phyloP scores from a whole-genome alignment of 2,329 filamentous ascomycete genomes.

The Penicillium polonicum region DNA sequence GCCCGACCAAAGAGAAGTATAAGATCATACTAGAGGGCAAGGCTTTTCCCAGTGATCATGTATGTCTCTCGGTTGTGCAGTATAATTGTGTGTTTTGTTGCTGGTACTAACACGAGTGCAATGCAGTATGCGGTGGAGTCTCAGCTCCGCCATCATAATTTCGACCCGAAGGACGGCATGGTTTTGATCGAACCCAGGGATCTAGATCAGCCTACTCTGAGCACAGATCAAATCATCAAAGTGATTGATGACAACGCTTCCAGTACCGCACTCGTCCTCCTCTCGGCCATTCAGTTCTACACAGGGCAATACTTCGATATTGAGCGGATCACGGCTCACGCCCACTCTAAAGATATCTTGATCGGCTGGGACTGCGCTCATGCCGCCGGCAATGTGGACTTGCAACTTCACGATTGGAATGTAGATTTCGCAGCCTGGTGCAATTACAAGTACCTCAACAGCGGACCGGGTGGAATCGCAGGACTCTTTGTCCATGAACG shows the following conservation, averaged over 20 bases:
- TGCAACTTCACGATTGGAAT: constrained; percentile 80
- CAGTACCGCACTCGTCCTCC: constrained; percentile 70
- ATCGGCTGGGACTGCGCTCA: constrained; percentile 90
- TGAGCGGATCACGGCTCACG: constrained; percentile 71
- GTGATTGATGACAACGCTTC: constrained; percentile 73
- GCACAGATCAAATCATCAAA: constrained; percentile 68
- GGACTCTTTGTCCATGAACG: constrained; percentile 77
- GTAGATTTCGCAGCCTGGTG: constrained; percentile 94
- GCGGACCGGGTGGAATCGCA: constrained; percentile 76
- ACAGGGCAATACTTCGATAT: constrained; percentile 89
- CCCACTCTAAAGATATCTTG: constrained; percentile 66
- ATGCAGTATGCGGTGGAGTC: constrained; percentile 76
- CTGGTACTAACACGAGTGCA: constrained; percentile 10
- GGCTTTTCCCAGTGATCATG: constrained; percentile 84
- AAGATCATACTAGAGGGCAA: constrained; percentile 89
- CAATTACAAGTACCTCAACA: constrained; percentile 92
- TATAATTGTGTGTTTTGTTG: neutral
- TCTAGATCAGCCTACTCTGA: constrained; percentile 56
- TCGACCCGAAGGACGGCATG: constrained; percentile 67
- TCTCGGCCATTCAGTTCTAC: constrained; percentile 90
- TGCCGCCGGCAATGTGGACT: constrained; percentile 77
- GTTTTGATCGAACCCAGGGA: constrained; percentile 68
- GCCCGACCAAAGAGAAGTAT: constrained; percentile 62
- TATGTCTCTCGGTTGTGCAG: constrained; percentile 38
- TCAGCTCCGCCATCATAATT: constrained; percentile 70